A percentile compares a stretch with the other conserved stretches of the same genome.
phyloP scores from a whole-genome alignment of 2,329 filamentous ascomycete species.

The Calycina herbarum region DNA sequence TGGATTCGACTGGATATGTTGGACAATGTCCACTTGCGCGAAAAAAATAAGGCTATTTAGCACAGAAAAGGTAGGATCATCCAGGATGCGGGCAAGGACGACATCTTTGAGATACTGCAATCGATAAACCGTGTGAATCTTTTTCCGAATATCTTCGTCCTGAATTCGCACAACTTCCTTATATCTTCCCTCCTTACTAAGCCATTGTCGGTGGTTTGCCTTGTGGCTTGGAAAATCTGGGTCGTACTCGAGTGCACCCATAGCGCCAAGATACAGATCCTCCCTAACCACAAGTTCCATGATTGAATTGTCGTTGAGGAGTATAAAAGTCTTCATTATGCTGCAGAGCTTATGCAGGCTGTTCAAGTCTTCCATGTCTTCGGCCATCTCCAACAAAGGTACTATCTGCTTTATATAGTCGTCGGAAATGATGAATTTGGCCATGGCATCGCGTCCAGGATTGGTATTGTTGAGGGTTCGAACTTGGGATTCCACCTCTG shows the following conservation, averaged over 20 bases:
- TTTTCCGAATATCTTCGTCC: conserved; percentile 75
- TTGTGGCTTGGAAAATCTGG: conserved; percentile 97
- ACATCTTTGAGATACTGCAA: conserved; percentile 97
- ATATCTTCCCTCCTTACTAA: conserved; percentile 84
- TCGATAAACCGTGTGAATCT: conserved; percentile 96
- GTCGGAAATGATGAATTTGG: conserved; percentile 81
- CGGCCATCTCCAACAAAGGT: conserved; percentile 81
- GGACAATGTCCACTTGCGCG: conserved; percentile 97
- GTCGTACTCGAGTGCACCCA: conserved; percentile 95
- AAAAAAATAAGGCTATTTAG: conserved; percentile 98
- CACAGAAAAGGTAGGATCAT: conserved; percentile 96
- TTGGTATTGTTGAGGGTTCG: conserved; percentile 73
- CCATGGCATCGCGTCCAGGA: conserved; percentile 78
- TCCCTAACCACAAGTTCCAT: conserved; percentile 94
- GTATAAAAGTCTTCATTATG: conserved; percentile 94
- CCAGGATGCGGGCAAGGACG: conserved; percentile 91
- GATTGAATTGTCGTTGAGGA: conserved; percentile 91
- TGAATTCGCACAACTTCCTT: conserved; percentile 96
- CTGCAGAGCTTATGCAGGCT: conserved; percentile 93
- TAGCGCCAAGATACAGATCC: conserved; percentile 84
- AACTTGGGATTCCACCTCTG: conserved; percentile 83
- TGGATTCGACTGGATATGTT: conserved; percentile 83
- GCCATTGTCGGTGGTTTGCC: conserved; percentile 92
- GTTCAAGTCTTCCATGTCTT: conserved; percentile 82
- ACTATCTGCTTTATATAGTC: conserved; percentile 87